Evolutionary conservation across 106 monocot genomes (phyloP).

Genomic region (Triglochin maritima): DNA sequence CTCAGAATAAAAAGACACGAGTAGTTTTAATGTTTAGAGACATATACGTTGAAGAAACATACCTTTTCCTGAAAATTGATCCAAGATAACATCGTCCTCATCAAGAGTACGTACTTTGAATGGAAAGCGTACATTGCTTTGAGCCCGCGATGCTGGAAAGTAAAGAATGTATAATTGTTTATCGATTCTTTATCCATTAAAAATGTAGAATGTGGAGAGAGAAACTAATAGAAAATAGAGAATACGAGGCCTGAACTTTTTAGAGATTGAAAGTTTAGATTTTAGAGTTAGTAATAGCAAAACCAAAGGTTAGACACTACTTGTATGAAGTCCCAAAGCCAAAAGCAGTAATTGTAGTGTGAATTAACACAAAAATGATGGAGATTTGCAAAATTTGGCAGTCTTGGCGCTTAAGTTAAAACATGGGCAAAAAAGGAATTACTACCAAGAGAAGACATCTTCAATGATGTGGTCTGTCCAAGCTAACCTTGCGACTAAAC

Average conservation of each 20-base stretch:
- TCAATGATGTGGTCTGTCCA: no score
- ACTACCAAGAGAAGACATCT: not conserved
- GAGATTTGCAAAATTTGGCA: not conserved
- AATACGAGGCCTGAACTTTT: no score
- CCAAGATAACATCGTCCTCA: constrained; percentile 39
- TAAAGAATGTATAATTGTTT: not conserved
- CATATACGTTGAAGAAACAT: not conserved
- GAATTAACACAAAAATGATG: not conserved
- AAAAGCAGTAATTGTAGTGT: not conserved
- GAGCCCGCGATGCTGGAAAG: constrained; percentile 56
- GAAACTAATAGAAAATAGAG: not conserved
- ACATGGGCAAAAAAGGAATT: not conserved
- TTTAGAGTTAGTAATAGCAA: not conserved
- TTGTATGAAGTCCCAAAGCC: not conserved
- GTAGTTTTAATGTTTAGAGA: no score
- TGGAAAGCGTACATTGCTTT: constrained; percentile 15
- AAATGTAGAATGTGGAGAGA: not conserved
- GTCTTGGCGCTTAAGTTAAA: not conserved
- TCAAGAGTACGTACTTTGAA: constrained; percentile 56
- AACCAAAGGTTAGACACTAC: not conserved
- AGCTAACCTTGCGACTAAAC: no score
- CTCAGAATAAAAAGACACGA: no score
- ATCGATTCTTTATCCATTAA: not conserved
- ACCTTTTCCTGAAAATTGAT: constrained; percentile 50
- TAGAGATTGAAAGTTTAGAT: no score